These are phyloP conservation scores for Mariannaea elegans DNA, from an alignment of 2,329 filamentous ascomycete genomes.

Conservation along the genomic window DNA sequence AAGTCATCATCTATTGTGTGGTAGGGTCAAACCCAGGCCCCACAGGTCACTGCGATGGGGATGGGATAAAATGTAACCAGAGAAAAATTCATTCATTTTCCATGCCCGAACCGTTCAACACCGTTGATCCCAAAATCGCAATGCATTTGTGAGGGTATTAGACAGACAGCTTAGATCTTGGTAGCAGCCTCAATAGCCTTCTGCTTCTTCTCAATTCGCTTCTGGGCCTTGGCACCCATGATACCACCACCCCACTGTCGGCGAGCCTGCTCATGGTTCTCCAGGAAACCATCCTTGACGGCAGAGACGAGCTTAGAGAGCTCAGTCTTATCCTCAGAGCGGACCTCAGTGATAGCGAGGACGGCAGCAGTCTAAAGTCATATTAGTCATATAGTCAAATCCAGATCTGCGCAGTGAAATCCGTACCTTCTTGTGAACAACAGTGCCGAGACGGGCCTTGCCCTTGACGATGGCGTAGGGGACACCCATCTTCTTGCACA, in stretches of 20 bases:
- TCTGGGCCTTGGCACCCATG: constrained; percentile 95
- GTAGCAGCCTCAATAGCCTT: constrained; percentile 94
- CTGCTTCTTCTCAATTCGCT: constrained; percentile 81
- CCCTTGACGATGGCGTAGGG: constrained; percentile 99
- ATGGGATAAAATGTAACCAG: constrained; percentile 44
- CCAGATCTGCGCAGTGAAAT: background rate
- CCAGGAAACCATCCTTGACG: constrained; percentile 97
- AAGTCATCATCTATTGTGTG: constrained; percentile 53
- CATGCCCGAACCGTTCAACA: constrained; percentile 54
- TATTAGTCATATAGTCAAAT: too few relatives aligned
- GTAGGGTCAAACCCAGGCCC: constrained; percentile 40
- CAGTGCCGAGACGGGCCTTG: constrained; percentile 98
- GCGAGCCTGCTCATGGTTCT: constrained; percentile 91
- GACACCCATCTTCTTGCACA: constrained; percentile 99
- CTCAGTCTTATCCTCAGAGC: constrained; percentile 97
- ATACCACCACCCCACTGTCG: constrained; percentile 99
- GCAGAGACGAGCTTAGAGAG: constrained; percentile 95
- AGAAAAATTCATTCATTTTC: constrained; percentile 54
- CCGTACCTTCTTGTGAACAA: constrained; percentile 97
- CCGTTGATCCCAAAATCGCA: constrained; percentile 51
- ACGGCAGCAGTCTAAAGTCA: constrained; percentile 95
- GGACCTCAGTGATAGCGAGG: constrained; percentile 94
- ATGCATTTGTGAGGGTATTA: constrained; percentile 51
- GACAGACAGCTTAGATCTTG: constrained; percentile 81
- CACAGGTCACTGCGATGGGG: constrained; percentile 41